Evolutionary conservation across 768 basidiomycete species (phyloP).

Genomic region (Calocera viscosa): DNA sequence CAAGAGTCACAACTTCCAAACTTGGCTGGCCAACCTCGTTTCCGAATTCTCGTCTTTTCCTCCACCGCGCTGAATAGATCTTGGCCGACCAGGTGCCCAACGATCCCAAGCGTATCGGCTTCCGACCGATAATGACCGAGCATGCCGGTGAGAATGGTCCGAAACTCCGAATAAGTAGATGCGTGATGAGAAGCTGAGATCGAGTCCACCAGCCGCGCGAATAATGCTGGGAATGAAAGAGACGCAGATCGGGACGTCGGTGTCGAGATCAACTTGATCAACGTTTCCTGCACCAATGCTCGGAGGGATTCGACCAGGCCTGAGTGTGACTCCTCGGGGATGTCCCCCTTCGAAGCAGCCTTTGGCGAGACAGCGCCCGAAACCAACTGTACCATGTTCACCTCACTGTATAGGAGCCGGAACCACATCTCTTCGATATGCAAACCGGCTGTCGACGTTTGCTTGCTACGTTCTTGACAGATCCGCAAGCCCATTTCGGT

Average conservation of each 20-base stretch:
- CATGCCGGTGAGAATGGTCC: slow-evolving; percentile 87
- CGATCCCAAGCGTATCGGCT: slow-evolving; percentile 76
- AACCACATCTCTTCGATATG: slow-evolving; percentile 82
- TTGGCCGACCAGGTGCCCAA: slow-evolving; percentile 64
- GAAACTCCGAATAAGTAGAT: slow-evolving; percentile 74
- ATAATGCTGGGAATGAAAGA: slow-evolving; percentile 82
- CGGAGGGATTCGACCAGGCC: slow-evolving; percentile 37
- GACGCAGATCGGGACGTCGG: slow-evolving; percentile 48
- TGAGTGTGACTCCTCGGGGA: background rate
- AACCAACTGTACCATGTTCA: slow-evolving; percentile 61
- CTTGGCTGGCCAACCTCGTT: slow-evolving; percentile 36
- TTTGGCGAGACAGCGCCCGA: slow-evolving; percentile 28
- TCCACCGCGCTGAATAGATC: slow-evolving; percentile 70
- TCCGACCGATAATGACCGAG: slow-evolving; percentile 87
- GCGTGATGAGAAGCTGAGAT: slow-evolving; percentile 33
- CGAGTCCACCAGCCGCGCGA: slow-evolving; percentile 80
- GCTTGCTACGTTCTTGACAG: slow-evolving; percentile 45
- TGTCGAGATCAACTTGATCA: slow-evolving; percentile 71
- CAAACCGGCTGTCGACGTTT: slow-evolving; percentile 27
- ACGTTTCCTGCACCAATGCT: slow-evolving; percentile 68
- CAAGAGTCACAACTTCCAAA: slow-evolving; percentile 10
- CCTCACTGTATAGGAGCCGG: slow-evolving; percentile 66
- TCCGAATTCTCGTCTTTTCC: slow-evolving; percentile 43
- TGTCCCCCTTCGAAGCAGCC: background rate
- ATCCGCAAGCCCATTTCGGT: slow-evolving; percentile 50